Base-by-base conservation (phyloP, 768 basidiomycete species). In the Antrodiella citrinella region DNA sequence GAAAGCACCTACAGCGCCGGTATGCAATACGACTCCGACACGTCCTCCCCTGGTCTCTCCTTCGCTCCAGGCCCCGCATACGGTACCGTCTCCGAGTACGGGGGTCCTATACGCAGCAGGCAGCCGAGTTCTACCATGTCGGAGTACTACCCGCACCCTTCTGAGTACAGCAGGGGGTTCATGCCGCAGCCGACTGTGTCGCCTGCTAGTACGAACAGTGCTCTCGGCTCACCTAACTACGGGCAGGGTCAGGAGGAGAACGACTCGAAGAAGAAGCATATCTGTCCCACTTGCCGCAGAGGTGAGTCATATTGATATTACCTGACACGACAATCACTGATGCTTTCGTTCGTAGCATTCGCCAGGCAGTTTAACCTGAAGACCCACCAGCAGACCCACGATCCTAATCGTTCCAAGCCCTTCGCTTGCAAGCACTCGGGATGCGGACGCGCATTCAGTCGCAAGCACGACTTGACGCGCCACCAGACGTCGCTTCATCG, bases 361-460 rank as follows among this genome's bases (percentile, higher is more conserved):
- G 93, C 92, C 10, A 75, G 93, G 22, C 91, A 91, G 2, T 96
- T 89, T 68, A 97, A 97, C 60, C 69, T 97, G 51, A 97, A 97
- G 72, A 94, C 93, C 0, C 93, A 96, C 66, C 83, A 89, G 78
- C 86, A 86, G 21, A 97, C 93, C 3, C 93, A 97, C 67, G 91
- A 95, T 64, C 93, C 94, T 20, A 84, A 90, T 66, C 77, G 93
- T 53, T 70, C 84, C 45, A 97, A 95, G 71, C 91, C 91, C 4
- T 86, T 91, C 63, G 77, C 83, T 42, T 97, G 93, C 66, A 86
- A 85, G 40, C 89, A 95, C 67, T 73, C 78, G 40, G 78, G 82
- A 2, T 97, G 93, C 54, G 86, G 84, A 26, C 84, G 93, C 49
- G 90, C 90, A 18, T 97, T 97, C 68, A 91, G 88, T 56, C 84